phyloP scores from a whole-genome alignment of 257 asterid genomes.

The Gentiana dahurica region DNA sequence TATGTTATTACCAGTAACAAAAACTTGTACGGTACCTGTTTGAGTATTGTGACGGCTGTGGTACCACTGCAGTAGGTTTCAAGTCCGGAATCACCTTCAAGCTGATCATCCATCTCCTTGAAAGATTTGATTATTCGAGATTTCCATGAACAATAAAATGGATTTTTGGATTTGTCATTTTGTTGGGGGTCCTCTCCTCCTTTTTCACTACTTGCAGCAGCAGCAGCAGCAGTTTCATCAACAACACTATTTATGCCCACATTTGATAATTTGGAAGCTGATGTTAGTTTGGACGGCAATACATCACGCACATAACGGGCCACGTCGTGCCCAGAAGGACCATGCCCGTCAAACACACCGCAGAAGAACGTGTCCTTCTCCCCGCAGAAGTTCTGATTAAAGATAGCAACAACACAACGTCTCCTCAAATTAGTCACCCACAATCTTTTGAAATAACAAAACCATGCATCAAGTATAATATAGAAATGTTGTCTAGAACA shows the following conservation, averaged over 20 bases:
- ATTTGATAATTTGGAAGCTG: conserved; percentile 16
- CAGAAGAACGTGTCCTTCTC: conserved; percentile 59
- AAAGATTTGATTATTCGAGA: conserved; percentile 37
- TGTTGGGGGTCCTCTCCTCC: conserved; percentile 2
- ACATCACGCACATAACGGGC: conserved; percentile 51
- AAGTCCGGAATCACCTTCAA: conserved; percentile 35
- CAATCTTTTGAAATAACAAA: not conserved
- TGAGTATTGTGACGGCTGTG: conserved; percentile 62
- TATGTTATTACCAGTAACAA: too few relatives aligned
- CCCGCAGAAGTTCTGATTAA: conserved; percentile 50
- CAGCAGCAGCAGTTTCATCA: conserved; percentile 11
- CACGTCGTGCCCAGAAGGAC: conserved; percentile 84
- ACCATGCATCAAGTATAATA: not conserved
- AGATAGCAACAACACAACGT: not conserved
- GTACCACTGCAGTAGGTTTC: conserved; percentile 85
- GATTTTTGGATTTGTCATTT: conserved; percentile 17
- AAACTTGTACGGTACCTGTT: conserved; percentile 33
- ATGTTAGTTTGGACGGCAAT: conserved; percentile 62
- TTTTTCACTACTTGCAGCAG: conserved; percentile 1
- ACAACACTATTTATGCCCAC: not conserved
- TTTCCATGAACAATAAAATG: conserved; percentile 50
- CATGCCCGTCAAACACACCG: conserved; percentile 89
- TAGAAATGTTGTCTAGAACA: too few relatives aligned
- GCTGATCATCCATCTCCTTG: conserved; percentile 57
- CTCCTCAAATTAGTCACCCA: not conserved